Evolutionary conservation across 257 asterid genomes (phyloP).

Genomic region (Solanum tarapatanum): DNA sequence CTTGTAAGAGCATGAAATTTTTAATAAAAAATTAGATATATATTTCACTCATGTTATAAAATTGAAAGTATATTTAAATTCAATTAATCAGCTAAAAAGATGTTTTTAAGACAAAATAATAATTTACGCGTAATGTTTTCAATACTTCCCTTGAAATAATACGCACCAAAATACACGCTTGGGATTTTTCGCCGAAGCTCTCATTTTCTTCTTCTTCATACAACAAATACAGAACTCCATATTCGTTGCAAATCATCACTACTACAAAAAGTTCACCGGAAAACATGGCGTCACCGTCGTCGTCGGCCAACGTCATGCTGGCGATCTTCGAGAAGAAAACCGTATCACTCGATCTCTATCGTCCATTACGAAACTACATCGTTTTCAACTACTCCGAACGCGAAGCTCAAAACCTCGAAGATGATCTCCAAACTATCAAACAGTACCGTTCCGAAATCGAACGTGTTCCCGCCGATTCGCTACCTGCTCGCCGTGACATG

Average conservation of each 20-base stretch:
- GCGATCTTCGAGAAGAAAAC: constrained; percentile 89
- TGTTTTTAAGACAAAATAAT: not conserved
- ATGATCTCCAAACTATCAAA: constrained; percentile 71
- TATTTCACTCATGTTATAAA: too few species aligned
- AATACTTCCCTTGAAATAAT: not conserved
- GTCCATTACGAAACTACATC: constrained; percentile 80
- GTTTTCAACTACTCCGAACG: constrained; percentile 79
- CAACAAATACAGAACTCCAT: not conserved
- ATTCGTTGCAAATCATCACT: not conserved
- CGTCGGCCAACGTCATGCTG: constrained; percentile 64
- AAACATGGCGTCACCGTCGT: constrained; percentile 50
- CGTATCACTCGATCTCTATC: constrained; percentile 61
- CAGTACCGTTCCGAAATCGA: constrained; percentile 66
- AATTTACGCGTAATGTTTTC: too few species aligned
- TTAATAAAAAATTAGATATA: too few species aligned
- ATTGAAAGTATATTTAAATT: too few species aligned
- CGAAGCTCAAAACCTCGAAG: constrained; percentile 80
- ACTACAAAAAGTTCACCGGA: constrained; percentile 9
- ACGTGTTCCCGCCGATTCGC: constrained; percentile 50
- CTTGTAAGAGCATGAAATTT: rapidly evolving
- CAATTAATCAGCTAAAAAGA: too few species aligned
- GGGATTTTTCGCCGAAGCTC: not conserved
- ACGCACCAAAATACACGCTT: not conserved
- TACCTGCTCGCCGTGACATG: constrained; percentile 78
- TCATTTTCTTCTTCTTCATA: not conserved